Conservation (phyloP, 75 land plant genomes). For the Pinus tabuliformis region DNA sequence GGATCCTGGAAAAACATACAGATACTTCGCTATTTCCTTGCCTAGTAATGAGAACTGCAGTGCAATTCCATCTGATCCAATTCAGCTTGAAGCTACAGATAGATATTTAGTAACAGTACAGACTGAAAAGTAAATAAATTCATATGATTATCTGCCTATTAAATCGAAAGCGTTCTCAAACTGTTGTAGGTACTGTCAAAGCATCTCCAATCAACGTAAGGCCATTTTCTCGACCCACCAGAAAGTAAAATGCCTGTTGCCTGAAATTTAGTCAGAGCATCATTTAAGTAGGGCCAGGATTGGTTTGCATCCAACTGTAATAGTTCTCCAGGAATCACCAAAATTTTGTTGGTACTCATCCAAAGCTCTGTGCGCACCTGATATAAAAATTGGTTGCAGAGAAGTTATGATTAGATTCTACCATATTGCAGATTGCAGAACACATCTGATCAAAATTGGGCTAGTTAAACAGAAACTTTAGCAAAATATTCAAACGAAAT, state of each 20-base stretch:
- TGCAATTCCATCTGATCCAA: neutral
- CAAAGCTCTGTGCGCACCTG: conserved; percentile 38
- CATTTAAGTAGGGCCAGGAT: conserved; percentile 83
- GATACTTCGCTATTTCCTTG: neutral
- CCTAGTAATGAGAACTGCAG: neutral
- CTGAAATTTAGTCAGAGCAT: conserved; percentile 80
- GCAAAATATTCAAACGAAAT: neutral
- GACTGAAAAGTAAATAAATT: neutral
- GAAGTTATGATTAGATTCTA: neutral
- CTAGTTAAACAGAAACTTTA: neutral
- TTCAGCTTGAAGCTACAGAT: neutral
- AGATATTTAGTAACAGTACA: neutral
- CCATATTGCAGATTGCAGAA: neutral
- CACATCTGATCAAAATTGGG: neutral
- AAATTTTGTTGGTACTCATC: conserved; percentile 83
- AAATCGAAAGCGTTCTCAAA: neutral
- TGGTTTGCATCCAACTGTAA: conserved; percentile 54
- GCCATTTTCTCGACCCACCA: neutral
- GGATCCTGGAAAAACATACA: conserved; percentile 61
- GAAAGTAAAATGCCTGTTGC: conserved; percentile 15
- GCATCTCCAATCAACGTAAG: neutral
- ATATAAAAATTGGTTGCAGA: neutral
- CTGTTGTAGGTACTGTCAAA: no score
- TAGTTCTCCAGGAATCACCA: conserved; percentile 83
- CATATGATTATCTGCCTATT: neutral